Conservation (phyloP, 768 basidiomycete genomes). For the Glaciozyma antarctica region DNA sequence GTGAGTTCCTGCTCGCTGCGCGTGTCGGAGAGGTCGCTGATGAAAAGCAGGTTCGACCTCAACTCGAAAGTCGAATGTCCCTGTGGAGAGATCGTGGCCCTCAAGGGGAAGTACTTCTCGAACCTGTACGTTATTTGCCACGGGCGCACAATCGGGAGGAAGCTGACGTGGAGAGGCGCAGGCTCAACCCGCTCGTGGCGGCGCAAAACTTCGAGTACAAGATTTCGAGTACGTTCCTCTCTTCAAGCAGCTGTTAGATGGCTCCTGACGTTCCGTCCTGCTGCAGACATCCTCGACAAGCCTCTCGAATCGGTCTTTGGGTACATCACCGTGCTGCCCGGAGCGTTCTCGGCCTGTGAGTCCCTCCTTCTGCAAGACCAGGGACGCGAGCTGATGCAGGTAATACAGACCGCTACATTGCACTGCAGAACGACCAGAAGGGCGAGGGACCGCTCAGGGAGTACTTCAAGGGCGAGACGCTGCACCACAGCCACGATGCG, state of each 20-base stretch:
- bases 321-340: slow-evolving; percentile 77
- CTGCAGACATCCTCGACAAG: slow-evolving; percentile 32
- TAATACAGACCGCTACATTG: slow-evolving; percentile 49
- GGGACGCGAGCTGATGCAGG: not conserved
- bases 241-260: too few relatives aligned
- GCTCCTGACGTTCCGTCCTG: not conserved
- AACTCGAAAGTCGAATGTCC: slow-evolving; percentile 42
- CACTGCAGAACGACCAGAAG: slow-evolving; percentile 68
- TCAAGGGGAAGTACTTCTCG: slow-evolving; percentile 62
- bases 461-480: slow-evolving; percentile 94
- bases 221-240: slow-evolving; percentile 45
- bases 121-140: slow-evolving; percentile 36
- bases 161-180: slow-evolving; percentile 41
- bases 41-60: slow-evolving; percentile 36
- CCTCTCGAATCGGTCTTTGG: slow-evolving; percentile 67
- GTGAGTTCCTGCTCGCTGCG: not conserved
- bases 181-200: slow-evolving; percentile 68
- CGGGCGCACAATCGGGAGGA: not conserved
- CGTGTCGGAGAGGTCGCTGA: not conserved
- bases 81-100: slow-evolving; percentile 66
- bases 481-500: slow-evolving; percentile 42
- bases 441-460: slow-evolving; percentile 87
- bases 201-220: slow-evolving; percentile 97
- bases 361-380: slow-evolving; percentile 34
- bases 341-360: slow-evolving; percentile 79